phyloP scores from a whole-genome alignment of 768 basidiomycete genomes.

The Arthromyces matolae region DNA sequence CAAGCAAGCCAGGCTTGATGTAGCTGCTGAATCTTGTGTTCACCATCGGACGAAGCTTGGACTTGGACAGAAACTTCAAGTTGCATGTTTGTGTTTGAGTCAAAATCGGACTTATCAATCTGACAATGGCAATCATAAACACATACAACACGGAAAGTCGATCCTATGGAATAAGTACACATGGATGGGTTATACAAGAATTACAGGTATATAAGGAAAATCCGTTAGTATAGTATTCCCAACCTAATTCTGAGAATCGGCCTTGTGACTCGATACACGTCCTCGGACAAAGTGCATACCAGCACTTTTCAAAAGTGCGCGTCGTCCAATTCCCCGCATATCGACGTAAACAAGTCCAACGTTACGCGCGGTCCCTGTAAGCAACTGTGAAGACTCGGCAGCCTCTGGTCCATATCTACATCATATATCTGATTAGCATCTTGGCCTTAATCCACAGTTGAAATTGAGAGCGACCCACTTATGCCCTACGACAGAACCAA shows the following conservation, averaged over 20 bases:
- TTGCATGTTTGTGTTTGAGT: no score
- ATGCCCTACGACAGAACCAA: slow-evolving; percentile 52
- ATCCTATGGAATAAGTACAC: no score
- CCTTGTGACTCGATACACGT: slow-evolving; percentile 10
- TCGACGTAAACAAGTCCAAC: slow-evolving; percentile 77
- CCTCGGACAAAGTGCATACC: slow-evolving; percentile 56
- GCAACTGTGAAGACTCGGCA: slow-evolving; percentile 51
- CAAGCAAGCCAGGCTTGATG: slow-evolving; percentile 9
- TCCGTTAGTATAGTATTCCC: no score
- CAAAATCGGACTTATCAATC: no score
- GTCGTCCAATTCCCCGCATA: slow-evolving; percentile 64
- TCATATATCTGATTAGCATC: slow-evolving; percentile 1
- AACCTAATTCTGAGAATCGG: no score
- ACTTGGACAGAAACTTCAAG: no score
- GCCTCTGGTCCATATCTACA: slow-evolving; percentile 61
- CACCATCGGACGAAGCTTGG: no score
- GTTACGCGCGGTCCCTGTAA: slow-evolving; percentile 66
- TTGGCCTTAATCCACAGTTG: not conserved
- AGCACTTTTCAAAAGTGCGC: slow-evolving; percentile 61
- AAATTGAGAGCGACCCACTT: slow-evolving; percentile 35
- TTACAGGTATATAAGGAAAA: not conserved
- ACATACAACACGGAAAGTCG: no score
- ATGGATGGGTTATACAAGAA: not conserved
- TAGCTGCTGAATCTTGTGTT: slow-evolving; percentile 13
- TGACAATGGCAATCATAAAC: no score